phyloP scores from a whole-genome alignment of 805 yeast species.

The Candida michaelii region DNA sequence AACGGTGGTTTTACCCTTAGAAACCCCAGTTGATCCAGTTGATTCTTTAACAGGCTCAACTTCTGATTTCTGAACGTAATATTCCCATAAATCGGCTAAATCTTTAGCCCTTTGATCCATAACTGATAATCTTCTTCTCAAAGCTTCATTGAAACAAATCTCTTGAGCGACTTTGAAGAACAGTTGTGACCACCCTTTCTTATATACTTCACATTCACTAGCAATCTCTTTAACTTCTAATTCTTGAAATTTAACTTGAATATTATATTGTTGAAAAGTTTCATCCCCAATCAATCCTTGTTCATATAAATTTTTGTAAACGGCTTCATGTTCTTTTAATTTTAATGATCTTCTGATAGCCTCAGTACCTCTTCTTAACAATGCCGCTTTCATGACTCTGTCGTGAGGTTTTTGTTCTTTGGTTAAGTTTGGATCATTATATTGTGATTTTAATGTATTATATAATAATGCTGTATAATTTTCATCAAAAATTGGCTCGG shows the following conservation, averaged over 20 bases:
- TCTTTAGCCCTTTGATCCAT: constrained; percentile 40
- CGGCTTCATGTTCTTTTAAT: constrained; percentile 74
- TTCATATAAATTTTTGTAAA: constrained; percentile 71
- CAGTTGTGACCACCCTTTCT: constrained; percentile 77
- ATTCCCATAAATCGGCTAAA: constrained; percentile 38
- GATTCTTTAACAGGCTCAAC: not conserved
- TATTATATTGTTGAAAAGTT: constrained; percentile 72
- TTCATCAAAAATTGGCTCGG: constrained; percentile 72
- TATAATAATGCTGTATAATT: constrained; percentile 68
- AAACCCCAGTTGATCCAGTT: constrained; percentile 1
- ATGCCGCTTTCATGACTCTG: constrained; percentile 64
- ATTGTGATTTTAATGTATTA: constrained; percentile 51
- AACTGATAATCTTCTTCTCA: constrained; percentile 66
- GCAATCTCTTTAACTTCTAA: constrained; percentile 76
- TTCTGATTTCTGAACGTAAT: constrained; percentile 13
- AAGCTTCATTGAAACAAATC: constrained; percentile 87
- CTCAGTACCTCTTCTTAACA: constrained; percentile 71
- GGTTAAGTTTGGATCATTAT: constrained; percentile 36
- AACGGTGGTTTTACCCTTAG: not conserved
- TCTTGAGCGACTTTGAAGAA: constrained; percentile 83
- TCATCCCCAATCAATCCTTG: constrained; percentile 92
- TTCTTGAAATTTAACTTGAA: constrained; percentile 77
- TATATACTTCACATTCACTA: constrained; percentile 67
- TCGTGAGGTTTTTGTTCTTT: constrained; percentile 63
- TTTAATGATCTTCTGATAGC: constrained; percentile 80